phyloP scores from a whole-genome alignment of 495 filamentous ascomycete species.

The Aspergillus heteromorphus region DNA sequence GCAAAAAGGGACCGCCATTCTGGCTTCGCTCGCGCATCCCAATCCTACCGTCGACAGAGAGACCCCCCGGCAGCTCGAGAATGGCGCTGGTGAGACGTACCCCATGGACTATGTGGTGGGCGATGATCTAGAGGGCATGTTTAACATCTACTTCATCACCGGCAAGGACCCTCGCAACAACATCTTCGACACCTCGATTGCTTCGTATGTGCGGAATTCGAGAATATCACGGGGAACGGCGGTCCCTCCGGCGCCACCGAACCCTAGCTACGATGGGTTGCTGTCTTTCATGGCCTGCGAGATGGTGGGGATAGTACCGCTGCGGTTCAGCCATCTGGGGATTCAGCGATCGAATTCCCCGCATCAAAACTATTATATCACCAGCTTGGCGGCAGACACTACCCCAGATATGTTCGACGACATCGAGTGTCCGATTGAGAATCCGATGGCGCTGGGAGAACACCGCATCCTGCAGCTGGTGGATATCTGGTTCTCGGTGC shows the following conservation, averaged over 20 bases:
- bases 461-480: constrained; percentile 4
- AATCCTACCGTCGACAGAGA: background rate
- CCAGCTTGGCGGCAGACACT: background rate
- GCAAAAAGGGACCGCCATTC: background rate
- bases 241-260: background rate
- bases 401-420: background rate
- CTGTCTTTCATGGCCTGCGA: constrained; percentile 2
- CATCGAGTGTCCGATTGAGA: too few species aligned
- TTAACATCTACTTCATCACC: background rate
- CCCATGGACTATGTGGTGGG: background rate
- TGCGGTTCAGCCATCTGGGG: background rate
- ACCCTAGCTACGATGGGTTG: background rate
- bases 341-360: background rate
- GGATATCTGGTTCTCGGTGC: constrained; percentile 6
- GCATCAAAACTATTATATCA: background rate
- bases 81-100: too few species aligned
- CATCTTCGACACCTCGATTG: background rate
- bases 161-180: background rate
- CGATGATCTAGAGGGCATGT: background rate
- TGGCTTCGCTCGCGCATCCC: background rate
- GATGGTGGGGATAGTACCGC: background rate
- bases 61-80: too few species aligned
- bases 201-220: background rate
- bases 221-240: background rate
- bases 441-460: background rate